Percentiles rank a stretch among this genome's conserved stretches.
Conservation (phyloP, 495 filamentous ascomycete species). For the Penicillium lividum region DNA sequence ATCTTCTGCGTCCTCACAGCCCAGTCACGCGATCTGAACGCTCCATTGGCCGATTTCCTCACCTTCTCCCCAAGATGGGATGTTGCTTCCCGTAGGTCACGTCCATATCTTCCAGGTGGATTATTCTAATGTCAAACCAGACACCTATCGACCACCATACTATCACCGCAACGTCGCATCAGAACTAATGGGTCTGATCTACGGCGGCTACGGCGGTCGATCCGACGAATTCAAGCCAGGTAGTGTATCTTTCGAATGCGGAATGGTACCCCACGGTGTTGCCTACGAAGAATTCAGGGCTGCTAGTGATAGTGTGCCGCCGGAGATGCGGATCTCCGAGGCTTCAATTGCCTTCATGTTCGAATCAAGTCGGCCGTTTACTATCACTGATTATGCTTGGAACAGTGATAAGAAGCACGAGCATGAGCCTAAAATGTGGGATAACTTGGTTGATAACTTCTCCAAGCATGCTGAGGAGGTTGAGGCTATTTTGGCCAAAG, state of each 20-base stretch:
- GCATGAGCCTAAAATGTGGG: conserved; percentile 59
- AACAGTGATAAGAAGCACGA: conserved; percentile 55
- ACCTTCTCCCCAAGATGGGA: conserved; percentile 54
- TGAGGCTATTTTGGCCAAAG: conserved; percentile 39
- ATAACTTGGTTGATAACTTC: conserved; percentile 54
- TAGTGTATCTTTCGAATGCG: conserved; percentile 58
- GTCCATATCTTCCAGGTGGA: background rate
- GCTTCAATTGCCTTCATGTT: conserved; percentile 62
- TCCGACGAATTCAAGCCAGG: conserved; percentile 60
- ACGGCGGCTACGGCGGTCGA: conserved; percentile 55
- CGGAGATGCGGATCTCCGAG: conserved; percentile 49
- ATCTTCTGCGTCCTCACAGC: conserved; percentile 55
- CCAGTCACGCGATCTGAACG: conserved; percentile 40
- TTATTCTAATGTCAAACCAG: conserved; percentile 19
- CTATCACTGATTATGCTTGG: conserved; percentile 55
- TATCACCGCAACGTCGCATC: conserved; percentile 53
- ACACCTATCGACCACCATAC: conserved; percentile 52
- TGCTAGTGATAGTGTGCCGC: conserved; percentile 47
- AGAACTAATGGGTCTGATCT: conserved; percentile 55
- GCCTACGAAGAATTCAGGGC: conserved; percentile 67
- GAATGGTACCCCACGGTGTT: conserved; percentile 59
- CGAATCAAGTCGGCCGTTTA: conserved; percentile 53
- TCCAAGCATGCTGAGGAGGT: conserved; percentile 44
- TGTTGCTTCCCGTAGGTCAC: conserved; percentile 43
- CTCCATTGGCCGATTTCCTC: conserved; percentile 50